Base-by-base conservation (phyloP, 1,284 basidiomycete genomes). In the Ustilago cynodontis region DNA sequence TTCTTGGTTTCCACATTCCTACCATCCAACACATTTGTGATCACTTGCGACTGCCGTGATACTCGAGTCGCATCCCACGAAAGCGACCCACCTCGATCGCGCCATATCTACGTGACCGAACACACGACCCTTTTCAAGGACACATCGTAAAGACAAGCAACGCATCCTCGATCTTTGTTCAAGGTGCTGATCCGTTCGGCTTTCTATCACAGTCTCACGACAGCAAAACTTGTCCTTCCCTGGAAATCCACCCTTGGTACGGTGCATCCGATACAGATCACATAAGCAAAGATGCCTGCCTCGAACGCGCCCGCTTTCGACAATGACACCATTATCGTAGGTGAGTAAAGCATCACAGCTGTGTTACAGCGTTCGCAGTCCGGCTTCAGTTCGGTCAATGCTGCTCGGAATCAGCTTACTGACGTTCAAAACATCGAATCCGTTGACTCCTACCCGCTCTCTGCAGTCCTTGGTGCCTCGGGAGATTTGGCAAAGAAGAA, bases 401-500 rank as follows among this genome's bases (percentile, higher is more conserved):
- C 41, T 43, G n/a, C 7, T 14, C 41, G 10, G n/a, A 43, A 7
- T 20, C 20, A 0, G 11, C 20, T 7, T 6, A 43, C 41, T 43
- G 41, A 43, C 41, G 20, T 20, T 43, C 5, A 20, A 18, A 16
- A 9, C 31, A 9, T 18, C 26, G 16, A n/a, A 41, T n/a, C 35
- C 28, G 31, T 33, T 31, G 9, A 6, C 50, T 43, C 45, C 1
- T n/a, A 16, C 24, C n/a, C 35, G 35, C 29, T 9, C 16, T 50
- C 24, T 20, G 18, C 82, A 95, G 96, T 99, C 64, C 91, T 97
- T 70, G 97, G 97, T 71, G 96, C 96, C 24, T 97, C 94, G 67
- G 96, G 96, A 59, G 96, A 99, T 89, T 90, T 99, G 57, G 97
- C 96, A 70, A 98, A 98, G 92, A 99, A 99, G 89, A 99, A 99